Percentiles rank a stretch among this genome's conserved stretches.
phyloP scores from a whole-genome alignment of 2,329 filamentous ascomycete species.

The Sporothrix brunneoviolacea region DNA sequence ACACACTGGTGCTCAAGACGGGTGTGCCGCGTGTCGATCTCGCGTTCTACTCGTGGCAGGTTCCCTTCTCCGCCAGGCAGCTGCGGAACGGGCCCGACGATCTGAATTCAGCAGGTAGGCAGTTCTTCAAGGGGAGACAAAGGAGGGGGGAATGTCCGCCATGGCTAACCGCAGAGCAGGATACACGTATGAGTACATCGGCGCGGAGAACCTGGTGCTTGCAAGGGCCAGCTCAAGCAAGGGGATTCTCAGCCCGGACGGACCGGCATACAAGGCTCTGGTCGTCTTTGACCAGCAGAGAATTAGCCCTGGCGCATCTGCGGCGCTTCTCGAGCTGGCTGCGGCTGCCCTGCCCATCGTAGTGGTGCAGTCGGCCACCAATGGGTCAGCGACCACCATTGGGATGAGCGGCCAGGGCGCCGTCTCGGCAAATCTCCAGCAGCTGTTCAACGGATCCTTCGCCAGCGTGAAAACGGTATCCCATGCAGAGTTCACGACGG shows the following conservation, averaged over 20 bases:
- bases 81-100: neutral
- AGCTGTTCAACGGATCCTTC: conserved; percentile 8
- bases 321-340: conserved; percentile 18
- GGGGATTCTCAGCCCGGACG: conserved; percentile 19
- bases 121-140: too few species aligned
- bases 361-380: conserved; percentile 15
- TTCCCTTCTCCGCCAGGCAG: conserved; percentile 5
- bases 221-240: conserved; percentile 1
- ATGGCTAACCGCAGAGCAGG: too few species aligned
- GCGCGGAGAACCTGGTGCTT: conserved; percentile 3
- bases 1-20: conserved; percentile 5
- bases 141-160: too few species aligned
- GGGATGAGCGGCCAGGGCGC: conserved; percentile 30
- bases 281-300: conserved; percentile 19
- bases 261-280: conserved; percentile 21
- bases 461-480: conserved; percentile 6
- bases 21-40: conserved; percentile 15
- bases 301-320: conserved; percentile 16
- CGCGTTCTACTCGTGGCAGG: conserved; percentile 14
- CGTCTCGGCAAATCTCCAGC: conserved; percentile 14
- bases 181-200: conserved; percentile 9
- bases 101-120: neutral
- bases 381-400: conserved; percentile 11
- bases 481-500: neutral
- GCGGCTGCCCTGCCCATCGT: conserved; percentile 19